Evolutionary conservation across 768 basidiomycete species (phyloP).

Genomic region (Collybiopsis luxurians): DNA sequence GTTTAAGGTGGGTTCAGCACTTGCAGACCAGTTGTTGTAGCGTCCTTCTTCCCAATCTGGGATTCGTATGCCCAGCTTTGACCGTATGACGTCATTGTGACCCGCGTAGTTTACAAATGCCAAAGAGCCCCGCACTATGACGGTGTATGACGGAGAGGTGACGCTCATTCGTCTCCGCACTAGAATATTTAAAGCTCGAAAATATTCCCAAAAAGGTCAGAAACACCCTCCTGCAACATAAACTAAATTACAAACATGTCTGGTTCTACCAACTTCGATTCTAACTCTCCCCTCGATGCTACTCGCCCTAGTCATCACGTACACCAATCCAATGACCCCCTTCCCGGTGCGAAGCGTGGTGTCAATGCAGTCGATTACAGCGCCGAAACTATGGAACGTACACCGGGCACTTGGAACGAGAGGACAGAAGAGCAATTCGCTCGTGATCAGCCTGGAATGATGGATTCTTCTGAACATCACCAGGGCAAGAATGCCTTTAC

Average conservation of each 20-base stretch:
- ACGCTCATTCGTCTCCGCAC: background rate
- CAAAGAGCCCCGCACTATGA: too few species aligned
- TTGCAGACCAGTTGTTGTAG: too few species aligned
- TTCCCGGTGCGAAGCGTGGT: conserved; percentile 37
- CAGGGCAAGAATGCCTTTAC: conserved; percentile 24
- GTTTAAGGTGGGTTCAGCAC: too few species aligned
- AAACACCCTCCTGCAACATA: too few species aligned
- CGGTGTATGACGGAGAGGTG: background rate
- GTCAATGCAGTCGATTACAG: conserved; percentile 34
- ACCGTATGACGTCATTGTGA: background rate
- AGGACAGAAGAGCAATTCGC: conserved; percentile 14
- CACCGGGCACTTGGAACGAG: conserved; percentile 11
- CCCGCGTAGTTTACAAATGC: background rate
- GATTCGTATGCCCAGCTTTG: background rate
- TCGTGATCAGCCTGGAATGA: background rate
- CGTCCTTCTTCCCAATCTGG: background rate
- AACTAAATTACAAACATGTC: background rate
- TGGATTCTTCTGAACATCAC: background rate
- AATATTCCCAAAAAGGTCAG: too few species aligned
- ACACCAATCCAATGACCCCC: conserved; percentile 47
- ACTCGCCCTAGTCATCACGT: conserved; percentile 37
- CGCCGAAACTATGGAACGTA: conserved; percentile 34
- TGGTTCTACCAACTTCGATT: background rate
- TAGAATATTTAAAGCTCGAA: too few species aligned
- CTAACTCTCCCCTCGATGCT: conserved; percentile 2